Base-by-base conservation (phyloP, 2,329 filamentous ascomycete species). In the Stagonosporopsis chrysanthemi region DNA sequence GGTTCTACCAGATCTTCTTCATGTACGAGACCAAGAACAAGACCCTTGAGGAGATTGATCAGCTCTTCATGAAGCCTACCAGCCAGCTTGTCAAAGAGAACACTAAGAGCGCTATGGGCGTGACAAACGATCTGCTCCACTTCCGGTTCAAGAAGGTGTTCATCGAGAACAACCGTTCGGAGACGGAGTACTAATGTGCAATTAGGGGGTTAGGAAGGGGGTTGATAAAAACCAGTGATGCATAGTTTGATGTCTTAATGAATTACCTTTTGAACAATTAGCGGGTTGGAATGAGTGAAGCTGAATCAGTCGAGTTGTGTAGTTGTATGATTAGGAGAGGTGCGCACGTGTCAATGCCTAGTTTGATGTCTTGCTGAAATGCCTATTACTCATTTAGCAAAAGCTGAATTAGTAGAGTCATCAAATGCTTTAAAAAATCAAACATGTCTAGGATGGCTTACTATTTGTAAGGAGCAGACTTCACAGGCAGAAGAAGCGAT, bases 11-110 rank as follows among this genome's bases (percentile, higher is more conserved):
- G 76, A 79, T 90, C 43, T 71, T 90, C 46, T 91, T 90, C 77
- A 91, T 91, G 89, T 88, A 87, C 0, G 88, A 90, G 79, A 90
- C 88, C 2, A 90, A 90, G 80, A 85, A 88, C 72, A 79, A 80
- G 73, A 84, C 84, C 2, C 82, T 91, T 0, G 89, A 91, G 75
- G 88, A 91, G 75, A 90, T 91, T 57, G 88, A 91, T 58, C 77
- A 85, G 35, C 78, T 90, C 19, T 90, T 90, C 71, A 81, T 83
- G 46, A 81, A 83, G 59, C 87, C 88, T 0, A 90, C 88, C 0
- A 77, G 78, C 39, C 82, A 88, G 41, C 80, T 90, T 41, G 86
- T 90, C 0, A 79, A 77, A 55, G 56, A 69, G 60, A 72, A 80
- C 35, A 73, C 74, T n/a, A 81, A 78, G 63, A 72, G 63, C 35